Evolutionary conservation across 306 rosid genomes (phyloP), one percentile per base, ranked within the genome.

Genomic region (Casuarina glauca): DNA sequence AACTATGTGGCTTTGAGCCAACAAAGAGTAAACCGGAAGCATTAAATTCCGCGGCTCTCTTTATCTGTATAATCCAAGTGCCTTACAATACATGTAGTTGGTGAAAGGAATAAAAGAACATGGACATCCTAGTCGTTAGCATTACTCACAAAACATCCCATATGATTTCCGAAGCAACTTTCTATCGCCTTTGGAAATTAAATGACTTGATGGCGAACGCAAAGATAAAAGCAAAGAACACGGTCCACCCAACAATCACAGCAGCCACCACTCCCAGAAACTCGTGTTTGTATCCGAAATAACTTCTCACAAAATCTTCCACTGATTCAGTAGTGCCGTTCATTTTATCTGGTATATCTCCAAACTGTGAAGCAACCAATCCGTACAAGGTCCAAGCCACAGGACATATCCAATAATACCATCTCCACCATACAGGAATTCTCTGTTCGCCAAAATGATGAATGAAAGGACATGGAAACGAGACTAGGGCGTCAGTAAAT

Each of bases 391-490:
- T 89, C 94, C 94, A 89, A 3, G 93, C 91, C 43, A 89, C 82
- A 1, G 94, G 93, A 66, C 94, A 89, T 43, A 70, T 58, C 94
- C 94, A 91, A 9, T 82, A 91, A 76, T 88, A 91, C 94, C 96
- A 91, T 76, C 87, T 84, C 97, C 97, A 93, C 97, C 97, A 90
- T 45, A 88, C 64, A 1, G 97, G 93, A 82, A 88, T 86, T 60
- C 88, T 89, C 91, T 87, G 80, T 77, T 20, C n/a, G 48, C 49
- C 75, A 50, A 39, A 9, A 1, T 45, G 11, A 16, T 2, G 42
- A 38, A 76, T 20, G 19, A 39, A 5, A 64, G 42, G 61, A 16
- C 32, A 26, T 26, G 32, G 32, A 26, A 53, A 54, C 0, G n/a
- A 2, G 52, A n/a, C 32, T 26, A 26, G 7, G 35, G 78, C 3